These are phyloP conservation scores for Umbelopsis ramanniana DNA, from an alignment of 192 early-diverging fungal species.

Conservation along the genomic window DNA sequence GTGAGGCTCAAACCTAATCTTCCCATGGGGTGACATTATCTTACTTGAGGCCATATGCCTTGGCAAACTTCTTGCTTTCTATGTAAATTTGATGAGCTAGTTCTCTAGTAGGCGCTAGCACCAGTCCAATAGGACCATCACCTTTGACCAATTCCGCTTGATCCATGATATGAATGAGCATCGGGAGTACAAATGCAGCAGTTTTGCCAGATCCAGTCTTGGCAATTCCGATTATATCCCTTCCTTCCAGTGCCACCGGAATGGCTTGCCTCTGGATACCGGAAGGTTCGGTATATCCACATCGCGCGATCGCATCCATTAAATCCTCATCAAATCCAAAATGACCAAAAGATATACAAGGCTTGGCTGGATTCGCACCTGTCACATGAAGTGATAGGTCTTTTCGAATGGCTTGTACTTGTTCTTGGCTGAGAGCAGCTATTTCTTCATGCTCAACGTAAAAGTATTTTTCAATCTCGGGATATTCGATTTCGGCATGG, in stretches of 20 bases:
- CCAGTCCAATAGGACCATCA: conserved; percentile 82
- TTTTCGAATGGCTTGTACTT: conserved; percentile 55
- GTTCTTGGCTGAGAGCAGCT: conserved; percentile 57
- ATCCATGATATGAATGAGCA: conserved; percentile 88
- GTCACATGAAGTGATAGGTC: conserved; percentile 70
- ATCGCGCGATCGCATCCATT: conserved; percentile 60
- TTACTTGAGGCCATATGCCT: conserved; percentile 56
- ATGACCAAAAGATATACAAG: conserved; percentile 85
- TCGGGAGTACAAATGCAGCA: conserved; percentile 81
- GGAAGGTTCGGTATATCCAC: conserved; percentile 73
- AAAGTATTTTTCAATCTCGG: conserved; percentile 75
- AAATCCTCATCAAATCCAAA: conserved; percentile 80
- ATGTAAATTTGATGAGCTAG: conserved; percentile 77
- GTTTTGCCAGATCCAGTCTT: conserved; percentile 90
- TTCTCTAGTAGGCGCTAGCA: conserved; percentile 81
- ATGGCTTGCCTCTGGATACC: conserved; percentile 81
- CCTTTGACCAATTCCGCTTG: conserved; percentile 73
- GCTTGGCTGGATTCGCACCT: conserved; percentile 65
- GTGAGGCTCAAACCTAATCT: no score
- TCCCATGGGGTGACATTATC: background rate
- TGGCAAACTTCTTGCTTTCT: conserved; percentile 84
- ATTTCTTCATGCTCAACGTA: conserved; percentile 83
- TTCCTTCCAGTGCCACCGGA: conserved; percentile 74
- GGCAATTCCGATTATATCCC: conserved; percentile 86
- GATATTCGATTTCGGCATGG: conserved; percentile 69